Conservation (phyloP, 192 early-diverging fungal genomes). For the Umbelopsis isabellina region DNA sequence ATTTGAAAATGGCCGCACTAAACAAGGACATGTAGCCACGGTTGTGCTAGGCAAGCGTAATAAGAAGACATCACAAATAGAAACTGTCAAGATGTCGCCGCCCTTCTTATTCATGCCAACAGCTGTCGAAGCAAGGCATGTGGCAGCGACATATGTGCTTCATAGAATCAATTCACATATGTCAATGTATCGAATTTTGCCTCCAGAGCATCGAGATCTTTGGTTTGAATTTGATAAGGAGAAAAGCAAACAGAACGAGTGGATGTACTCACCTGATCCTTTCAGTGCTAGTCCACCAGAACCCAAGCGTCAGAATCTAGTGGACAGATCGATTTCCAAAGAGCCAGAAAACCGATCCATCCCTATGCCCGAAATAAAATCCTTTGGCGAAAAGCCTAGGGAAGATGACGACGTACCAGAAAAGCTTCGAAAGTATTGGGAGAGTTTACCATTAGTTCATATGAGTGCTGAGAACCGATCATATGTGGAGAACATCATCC, state of each 20-base stretch:
- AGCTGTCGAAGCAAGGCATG: conserved; percentile 64
- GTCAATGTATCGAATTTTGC: conserved; percentile 71
- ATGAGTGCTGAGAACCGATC: conserved; percentile 66
- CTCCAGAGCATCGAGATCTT: conserved; percentile 69
- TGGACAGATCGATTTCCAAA: conserved; percentile 25
- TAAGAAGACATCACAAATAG: conserved; percentile 58
- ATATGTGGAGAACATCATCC: conserved; percentile 60
- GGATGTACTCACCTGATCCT: conserved; percentile 79
- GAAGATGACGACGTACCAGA: conserved; percentile 42
- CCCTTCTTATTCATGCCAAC: conserved; percentile 57
- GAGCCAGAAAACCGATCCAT: conserved; percentile 29
- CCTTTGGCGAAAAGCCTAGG: conserved; percentile 40
- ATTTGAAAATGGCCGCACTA: conserved; percentile 54
- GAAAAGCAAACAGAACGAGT: conserved; percentile 47
- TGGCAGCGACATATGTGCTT: conserved; percentile 78
- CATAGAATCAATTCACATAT: conserved; percentile 75
- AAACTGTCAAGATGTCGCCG: conserved; percentile 46
- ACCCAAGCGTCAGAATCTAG: conserved; percentile 40
- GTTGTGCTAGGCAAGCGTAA: conserved; percentile 62
- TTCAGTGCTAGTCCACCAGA: conserved; percentile 64
- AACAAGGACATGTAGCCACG: conserved; percentile 46
- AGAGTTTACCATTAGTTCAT: conserved; percentile 64
- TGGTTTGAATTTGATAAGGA: conserved; percentile 71
- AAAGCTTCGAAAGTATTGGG: conserved; percentile 57
- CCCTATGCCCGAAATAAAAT: conserved; percentile 45